Evolutionary conservation across 2,329 filamentous ascomycete species (phyloP), one percentile per base, ranked within the genome.

Genomic region (Sporothrix pseudoabietina): DNA sequence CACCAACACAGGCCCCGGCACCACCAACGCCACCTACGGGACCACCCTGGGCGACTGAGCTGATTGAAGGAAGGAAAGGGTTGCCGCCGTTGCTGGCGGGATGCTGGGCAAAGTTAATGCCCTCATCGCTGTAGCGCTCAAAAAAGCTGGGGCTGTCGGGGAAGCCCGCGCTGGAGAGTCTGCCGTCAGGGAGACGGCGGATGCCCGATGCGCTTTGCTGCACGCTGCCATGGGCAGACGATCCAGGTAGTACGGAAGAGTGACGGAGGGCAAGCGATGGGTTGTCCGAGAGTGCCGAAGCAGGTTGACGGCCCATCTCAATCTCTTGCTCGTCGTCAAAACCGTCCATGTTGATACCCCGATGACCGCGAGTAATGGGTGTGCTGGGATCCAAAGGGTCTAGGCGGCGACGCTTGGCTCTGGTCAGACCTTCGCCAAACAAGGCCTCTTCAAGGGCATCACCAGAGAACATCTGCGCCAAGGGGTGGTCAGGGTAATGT

Each of bases 301-400:
- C 87, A 0, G 88, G 91, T 57, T 92, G 88, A 81, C 93, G 89
- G 26, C 90, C 92, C 32, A 93, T 81, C 80, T 97, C 94, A 26
- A 80, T 65, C 3, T 74, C 76, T 3, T 78, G 76, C 0, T 79
- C 80, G 49, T 79, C 79, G 8, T 79, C 79, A 4, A 75, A 30
- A 16, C 74, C 74, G 6, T 32, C 16, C 55, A 52, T 9, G 14
- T 14, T 44, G 2, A 68, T 30, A 7, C 63, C 22, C 0, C 44
- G 55, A 5, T 4, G 16, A 6, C 69, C 32, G 4, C 71, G 75
- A 19, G 59, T 30, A 0, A 73, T 16, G 5, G 76, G 76, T 4
- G 76, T 77, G 52, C 52, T 72, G 6, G 75, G 76, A 22, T 52
- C 74, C 3, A 30, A 32, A 0, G 66, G n/a, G 6, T 47, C 65